Percentiles rank a stretch among this genome's conserved stretches.
Conservation (phyloP, 192 early-diverging fungal species). For the Coemansia biformis region DNA sequence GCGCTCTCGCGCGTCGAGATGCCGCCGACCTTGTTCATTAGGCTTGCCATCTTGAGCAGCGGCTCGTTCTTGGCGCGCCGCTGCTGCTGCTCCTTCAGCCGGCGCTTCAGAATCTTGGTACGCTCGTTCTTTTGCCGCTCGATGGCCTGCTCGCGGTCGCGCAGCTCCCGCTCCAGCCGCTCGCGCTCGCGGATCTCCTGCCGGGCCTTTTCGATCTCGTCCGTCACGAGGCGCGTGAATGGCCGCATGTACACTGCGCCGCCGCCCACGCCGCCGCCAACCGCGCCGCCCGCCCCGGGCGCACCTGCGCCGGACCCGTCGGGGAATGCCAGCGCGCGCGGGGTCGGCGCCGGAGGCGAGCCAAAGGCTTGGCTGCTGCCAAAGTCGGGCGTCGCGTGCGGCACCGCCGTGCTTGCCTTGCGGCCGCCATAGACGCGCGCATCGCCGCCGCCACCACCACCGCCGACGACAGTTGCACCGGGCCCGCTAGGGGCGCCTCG, state of each 20-base stretch:
- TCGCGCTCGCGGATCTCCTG: constrained; percentile 66
- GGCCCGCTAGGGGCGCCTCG: constrained; percentile 9
- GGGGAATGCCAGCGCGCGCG: constrained; percentile 30
- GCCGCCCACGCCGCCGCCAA: background rate
- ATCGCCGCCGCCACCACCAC: constrained; percentile 2
- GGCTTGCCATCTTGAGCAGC: constrained; percentile 51
- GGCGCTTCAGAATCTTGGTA: constrained; percentile 50
- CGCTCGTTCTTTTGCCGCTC: constrained; percentile 51
- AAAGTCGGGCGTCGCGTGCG: constrained; percentile 2
- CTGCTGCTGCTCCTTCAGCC: constrained; percentile 53
- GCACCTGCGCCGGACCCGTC: constrained; percentile 18
- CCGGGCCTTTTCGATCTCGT: constrained; percentile 61
- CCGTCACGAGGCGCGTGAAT: constrained; percentile 50
- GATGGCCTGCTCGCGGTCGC: constrained; percentile 49
- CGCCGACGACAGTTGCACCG: background rate
- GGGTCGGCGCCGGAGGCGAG: constrained; percentile 41
- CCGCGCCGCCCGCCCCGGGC: constrained; percentile 1
- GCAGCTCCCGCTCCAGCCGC: constrained; percentile 58
- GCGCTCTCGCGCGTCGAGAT: constrained; percentile 30
- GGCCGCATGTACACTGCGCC: constrained; percentile 17
- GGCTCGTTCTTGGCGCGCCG: constrained; percentile 53
- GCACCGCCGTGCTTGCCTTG: constrained; percentile 10
- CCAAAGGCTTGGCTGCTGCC: constrained; percentile 23
- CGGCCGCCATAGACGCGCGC: constrained; percentile 17
- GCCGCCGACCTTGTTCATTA: constrained; percentile 47